phyloP scores from a whole-genome alignment of 768 basidiomycete species.

The Coprinopsis cinerea region DNA sequence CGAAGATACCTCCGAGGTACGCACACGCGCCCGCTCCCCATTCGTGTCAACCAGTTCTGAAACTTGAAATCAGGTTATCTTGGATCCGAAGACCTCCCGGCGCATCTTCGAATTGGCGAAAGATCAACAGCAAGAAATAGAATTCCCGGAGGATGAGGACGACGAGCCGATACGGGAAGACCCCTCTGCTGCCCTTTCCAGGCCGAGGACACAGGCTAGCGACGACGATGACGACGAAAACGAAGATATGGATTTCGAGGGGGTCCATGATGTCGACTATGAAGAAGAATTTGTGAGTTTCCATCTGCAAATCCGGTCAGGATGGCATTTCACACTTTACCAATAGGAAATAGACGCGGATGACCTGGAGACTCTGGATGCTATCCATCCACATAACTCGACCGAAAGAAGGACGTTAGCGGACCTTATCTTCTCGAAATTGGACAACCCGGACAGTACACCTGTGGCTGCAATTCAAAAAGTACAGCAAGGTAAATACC shows the following conservation, averaged over 20 bases:
- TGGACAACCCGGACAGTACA: constrained; percentile 59
- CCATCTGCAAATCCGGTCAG: background rate
- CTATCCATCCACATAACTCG: constrained; percentile 68
- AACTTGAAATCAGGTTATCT: constrained; percentile 42
- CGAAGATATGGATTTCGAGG: constrained; percentile 43
- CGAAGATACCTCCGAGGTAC: constrained; percentile 46
- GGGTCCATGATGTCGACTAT: constrained; percentile 42
- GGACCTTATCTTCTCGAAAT: constrained; percentile 93
- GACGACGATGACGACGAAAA: constrained; percentile 55
- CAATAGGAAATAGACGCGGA: constrained; percentile 81
- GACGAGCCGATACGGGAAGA: constrained; percentile 35
- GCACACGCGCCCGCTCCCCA: constrained; percentile 15
- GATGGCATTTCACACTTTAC: constrained; percentile 2
- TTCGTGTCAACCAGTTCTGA: constrained; percentile 8
- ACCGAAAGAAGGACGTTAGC: constrained; percentile 83
- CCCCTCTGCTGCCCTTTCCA: constrained; percentile 19
- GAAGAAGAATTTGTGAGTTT: constrained; percentile 54
- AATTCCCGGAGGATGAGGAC: constrained; percentile 49
- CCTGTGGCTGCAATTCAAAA: constrained; percentile 53
- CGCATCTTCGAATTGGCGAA: constrained; percentile 89
- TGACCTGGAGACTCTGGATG: constrained; percentile 83
- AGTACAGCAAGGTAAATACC: constrained; percentile 46
- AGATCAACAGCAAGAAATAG: constrained; percentile 89
- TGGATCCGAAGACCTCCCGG: constrained; percentile 78
- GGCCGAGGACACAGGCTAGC: constrained; percentile 26